Conservation (phyloP, 805 yeast species). For the Kodamaea leandrae region DNA sequence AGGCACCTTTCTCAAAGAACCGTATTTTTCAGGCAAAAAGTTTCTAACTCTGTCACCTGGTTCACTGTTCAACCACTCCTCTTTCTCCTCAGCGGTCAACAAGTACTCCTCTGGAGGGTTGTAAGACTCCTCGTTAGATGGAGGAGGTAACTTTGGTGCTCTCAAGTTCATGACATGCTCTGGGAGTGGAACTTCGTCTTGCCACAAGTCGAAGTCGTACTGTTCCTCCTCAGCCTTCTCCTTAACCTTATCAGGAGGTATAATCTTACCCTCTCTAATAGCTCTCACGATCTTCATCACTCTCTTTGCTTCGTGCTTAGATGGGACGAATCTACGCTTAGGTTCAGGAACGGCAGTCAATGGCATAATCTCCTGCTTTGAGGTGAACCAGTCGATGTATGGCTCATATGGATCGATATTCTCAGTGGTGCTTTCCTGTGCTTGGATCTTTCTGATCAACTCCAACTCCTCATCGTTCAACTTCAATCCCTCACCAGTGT, state of each 20-base stretch:
- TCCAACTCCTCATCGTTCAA: conserved; percentile 85
- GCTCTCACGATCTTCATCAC: conserved; percentile 96
- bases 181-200: conserved; percentile 47
- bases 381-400: conserved; percentile 92
- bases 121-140: conserved; percentile 93
- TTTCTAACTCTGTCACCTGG: conserved; percentile 76
- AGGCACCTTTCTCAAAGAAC: conserved; percentile 85
- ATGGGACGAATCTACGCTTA: conserved; percentile 93
- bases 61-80: conserved; percentile 66
- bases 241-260: conserved; percentile 64
- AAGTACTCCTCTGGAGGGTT: conserved; percentile 97
- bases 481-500: conserved; percentile 82
- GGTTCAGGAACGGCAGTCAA: conserved; percentile 94
- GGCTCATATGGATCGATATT: conserved; percentile 87
- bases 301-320: conserved; percentile 94
- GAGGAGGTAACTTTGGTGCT: conserved; percentile 95
- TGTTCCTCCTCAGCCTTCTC: conserved; percentile 52
- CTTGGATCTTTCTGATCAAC: conserved; percentile 79
- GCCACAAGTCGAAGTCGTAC: conserved; percentile 79
- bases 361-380: conserved; percentile 83
- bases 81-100: conserved; percentile 71
- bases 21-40: conserved; percentile 78
- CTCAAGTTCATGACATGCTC: conserved; percentile 90
- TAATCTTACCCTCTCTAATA: conserved; percentile 91
- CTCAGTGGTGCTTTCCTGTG: conserved; percentile 80